phyloP scores from a whole-genome alignment of 1,284 basidiomycete species.

The Papiliotrema flavescens region DNA sequence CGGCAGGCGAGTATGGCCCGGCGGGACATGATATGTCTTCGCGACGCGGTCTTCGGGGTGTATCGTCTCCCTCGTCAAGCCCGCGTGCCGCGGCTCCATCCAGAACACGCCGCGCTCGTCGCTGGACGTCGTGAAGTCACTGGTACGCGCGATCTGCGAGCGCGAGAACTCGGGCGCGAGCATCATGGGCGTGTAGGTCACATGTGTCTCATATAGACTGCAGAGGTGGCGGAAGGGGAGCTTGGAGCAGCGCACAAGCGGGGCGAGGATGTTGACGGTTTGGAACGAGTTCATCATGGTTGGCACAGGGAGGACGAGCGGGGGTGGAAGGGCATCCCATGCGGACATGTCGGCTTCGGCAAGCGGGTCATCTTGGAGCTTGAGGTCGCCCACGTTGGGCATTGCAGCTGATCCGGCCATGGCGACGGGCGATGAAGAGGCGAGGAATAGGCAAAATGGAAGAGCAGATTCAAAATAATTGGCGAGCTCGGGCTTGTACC shows the following conservation, averaged over 20 bases:
- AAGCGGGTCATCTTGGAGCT: no score
- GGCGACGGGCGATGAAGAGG: no score
- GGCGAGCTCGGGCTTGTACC: no score
- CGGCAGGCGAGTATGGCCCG: slow-evolving; percentile 30
- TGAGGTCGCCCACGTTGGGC: no score
- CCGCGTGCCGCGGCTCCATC: slow-evolving; percentile 35
- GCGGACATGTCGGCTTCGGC: neutral
- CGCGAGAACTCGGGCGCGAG: slow-evolving; percentile 57
- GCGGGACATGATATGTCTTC: slow-evolving; percentile 23
- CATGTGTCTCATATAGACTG: slow-evolving; percentile 57
- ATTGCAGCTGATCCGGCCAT: no score
- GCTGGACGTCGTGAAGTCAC: slow-evolving; percentile 55
- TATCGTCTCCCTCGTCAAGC: neutral
- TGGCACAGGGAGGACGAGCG: slow-evolving; percentile 46
- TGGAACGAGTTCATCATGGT: slow-evolving; percentile 51
- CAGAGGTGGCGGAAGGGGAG: slow-evolving; percentile 58
- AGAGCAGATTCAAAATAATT: no score
- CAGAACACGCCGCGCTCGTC: slow-evolving; percentile 56
- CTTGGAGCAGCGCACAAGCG: slow-evolving; percentile 59
- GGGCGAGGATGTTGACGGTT: slow-evolving; percentile 53
- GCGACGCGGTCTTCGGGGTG: slow-evolving; percentile 1
- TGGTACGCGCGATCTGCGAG: slow-evolving; percentile 54
- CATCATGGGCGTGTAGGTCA: slow-evolving; percentile 62
- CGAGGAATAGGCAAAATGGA: no score
- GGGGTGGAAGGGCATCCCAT: slow-evolving; percentile 30